Evolutionary conservation across 208 protist genomes (phyloP).

Genomic region (Phytomonas serpens): DNA sequence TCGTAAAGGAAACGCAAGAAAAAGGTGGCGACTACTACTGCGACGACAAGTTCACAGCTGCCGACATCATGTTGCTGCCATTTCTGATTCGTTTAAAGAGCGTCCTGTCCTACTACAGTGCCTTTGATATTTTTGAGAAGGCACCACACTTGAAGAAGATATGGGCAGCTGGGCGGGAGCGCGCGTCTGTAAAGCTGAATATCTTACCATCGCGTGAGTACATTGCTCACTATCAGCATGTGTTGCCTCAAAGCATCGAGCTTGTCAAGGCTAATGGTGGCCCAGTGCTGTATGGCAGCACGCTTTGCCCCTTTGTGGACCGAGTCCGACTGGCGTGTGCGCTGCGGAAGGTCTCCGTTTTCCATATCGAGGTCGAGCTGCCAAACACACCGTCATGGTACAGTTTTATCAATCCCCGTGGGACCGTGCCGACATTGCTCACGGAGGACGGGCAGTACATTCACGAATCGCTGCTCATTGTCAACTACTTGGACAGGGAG

Average conservation of each 20-base stretch:
- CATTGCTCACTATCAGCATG: slow-evolving; percentile 23
- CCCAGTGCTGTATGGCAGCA: slow-evolving; percentile 46
- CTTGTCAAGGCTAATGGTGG: slow-evolving; percentile 25
- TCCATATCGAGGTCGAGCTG: slow-evolving; percentile 41
- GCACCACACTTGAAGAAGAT: slow-evolving; percentile 55
- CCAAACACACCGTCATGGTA: slow-evolving; percentile 44
- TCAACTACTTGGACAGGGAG: slow-evolving; percentile 47
- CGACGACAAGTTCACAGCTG: slow-evolving; percentile 68
- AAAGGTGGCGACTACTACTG: slow-evolving; percentile 51
- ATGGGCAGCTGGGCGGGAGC: slow-evolving; percentile 30
- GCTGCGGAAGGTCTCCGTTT: slow-evolving; percentile 28
- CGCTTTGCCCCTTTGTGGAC: slow-evolving; percentile 48
- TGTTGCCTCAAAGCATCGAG: slow-evolving; percentile 28
- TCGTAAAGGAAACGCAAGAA: slow-evolving; percentile 43
- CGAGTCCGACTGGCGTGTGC: slow-evolving; percentile 41
- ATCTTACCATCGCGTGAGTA: slow-evolving; percentile 27
- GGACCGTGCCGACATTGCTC: slow-evolving; percentile 56
- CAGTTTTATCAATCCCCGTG: slow-evolving; percentile 43
- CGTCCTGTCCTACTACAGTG: slow-evolving; percentile 48
- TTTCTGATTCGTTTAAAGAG: slow-evolving; percentile 56
- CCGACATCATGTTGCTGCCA: slow-evolving; percentile 56
- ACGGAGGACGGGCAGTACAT: slow-evolving; percentile 42
- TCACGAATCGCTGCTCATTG: slow-evolving; percentile 57
- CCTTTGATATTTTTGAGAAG: slow-evolving; percentile 57
- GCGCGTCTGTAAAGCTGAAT: slow-evolving; percentile 45